Evolutionary conservation across 495 filamentous ascomycete genomes (phyloP), one percentile per base, ranked within the genome.

Genomic region (Talaromyces wortmannii): DNA sequence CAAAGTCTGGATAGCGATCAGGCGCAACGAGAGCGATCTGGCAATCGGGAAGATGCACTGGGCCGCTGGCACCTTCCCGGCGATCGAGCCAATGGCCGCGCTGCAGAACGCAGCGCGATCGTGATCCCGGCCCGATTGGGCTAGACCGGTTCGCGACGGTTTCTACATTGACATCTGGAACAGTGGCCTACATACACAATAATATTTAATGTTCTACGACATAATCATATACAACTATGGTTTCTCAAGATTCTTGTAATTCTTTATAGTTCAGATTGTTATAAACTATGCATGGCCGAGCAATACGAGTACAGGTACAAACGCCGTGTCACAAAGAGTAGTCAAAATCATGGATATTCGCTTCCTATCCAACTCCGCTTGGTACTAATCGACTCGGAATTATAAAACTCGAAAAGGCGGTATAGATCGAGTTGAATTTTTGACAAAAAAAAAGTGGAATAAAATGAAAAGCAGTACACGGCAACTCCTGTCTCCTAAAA

Each of bases 1-100:
- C 30, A 18, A 36, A 52, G 40, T 42, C 23, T 17, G 40, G 29
- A 42, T 52, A 16, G 50, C 33, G 50, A 55, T 55, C 52, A 55
- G 16, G 16, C 7, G 7, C 31, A 48, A 48, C 23, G 42, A 43
- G 43, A 30, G 15, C 42, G 52, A 55, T 55, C 52, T 55, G 52
- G 30, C 16, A 48, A 47, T 48, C 44, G 11, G 23, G 52, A 48
- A 30, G n/a, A 0, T 13, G 4, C 8, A 13, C 5, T 10, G 29
- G 32, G 30, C 46, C 31, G 44, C 31, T 31, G 17, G 30, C 47
- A 17, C 23, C 23, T 23, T 23, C 23, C 23, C 23, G 23, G 44
- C 16, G 52, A 55, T 55, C 52, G 52, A 17, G 52, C 52, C 52
- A 55, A 29, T 55, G 42, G 33, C 1, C 2, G 7, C 12, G 36